Evolutionary conservation across 2,329 filamentous ascomycete species (phyloP).

Genomic region (Ceratocystis papillata): DNA sequence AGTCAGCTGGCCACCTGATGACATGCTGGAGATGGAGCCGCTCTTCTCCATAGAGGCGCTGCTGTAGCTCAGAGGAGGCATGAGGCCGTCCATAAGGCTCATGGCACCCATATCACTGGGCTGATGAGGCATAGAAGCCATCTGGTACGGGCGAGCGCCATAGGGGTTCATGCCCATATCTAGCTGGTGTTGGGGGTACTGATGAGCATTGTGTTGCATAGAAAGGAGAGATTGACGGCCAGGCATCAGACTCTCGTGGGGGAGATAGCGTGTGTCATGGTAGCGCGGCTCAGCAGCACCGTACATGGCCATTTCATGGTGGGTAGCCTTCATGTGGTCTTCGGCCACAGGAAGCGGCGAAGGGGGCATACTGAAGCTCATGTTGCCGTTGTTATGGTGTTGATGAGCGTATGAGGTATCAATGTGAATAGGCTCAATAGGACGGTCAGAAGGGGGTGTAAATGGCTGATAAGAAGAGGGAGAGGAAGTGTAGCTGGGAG

Average conservation of each 20-base stretch:
- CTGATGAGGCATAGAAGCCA: conserved; percentile 15
- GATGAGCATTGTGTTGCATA: conserved; percentile 15
- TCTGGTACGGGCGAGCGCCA: conserved; percentile 12
- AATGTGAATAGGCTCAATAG: conserved; percentile 20
- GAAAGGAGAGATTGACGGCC: conserved; percentile 16
- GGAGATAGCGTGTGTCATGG: conserved; percentile 13
- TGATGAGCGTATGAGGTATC: conserved; percentile 16
- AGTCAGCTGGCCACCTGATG: conserved; percentile 18
- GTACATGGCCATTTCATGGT: conserved; percentile 21
- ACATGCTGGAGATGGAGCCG: conserved; percentile 19
- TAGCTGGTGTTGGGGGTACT: conserved; percentile 20
- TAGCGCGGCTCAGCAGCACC: conserved; percentile 14
- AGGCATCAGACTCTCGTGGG: conserved; percentile 9
- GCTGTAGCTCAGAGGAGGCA: background rate
- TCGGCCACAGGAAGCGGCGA: conserved; percentile 11
- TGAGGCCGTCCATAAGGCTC: conserved; percentile 1
- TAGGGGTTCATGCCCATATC: conserved; percentile 19
- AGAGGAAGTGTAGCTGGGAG: conserved; percentile 35
- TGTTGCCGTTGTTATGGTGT: conserved; percentile 11
- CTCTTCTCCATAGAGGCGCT: conserved; percentile 20
- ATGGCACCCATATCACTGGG: background rate
- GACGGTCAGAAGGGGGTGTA: conserved; percentile 37
- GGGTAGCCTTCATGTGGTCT: conserved; percentile 12
- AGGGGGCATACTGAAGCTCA: conserved; percentile 21
- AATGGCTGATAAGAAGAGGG: conserved; percentile 36